Evolutionary conservation across 2,329 filamentous ascomycete species (phyloP).

Genomic region (Metarhizium anisopliae): DNA sequence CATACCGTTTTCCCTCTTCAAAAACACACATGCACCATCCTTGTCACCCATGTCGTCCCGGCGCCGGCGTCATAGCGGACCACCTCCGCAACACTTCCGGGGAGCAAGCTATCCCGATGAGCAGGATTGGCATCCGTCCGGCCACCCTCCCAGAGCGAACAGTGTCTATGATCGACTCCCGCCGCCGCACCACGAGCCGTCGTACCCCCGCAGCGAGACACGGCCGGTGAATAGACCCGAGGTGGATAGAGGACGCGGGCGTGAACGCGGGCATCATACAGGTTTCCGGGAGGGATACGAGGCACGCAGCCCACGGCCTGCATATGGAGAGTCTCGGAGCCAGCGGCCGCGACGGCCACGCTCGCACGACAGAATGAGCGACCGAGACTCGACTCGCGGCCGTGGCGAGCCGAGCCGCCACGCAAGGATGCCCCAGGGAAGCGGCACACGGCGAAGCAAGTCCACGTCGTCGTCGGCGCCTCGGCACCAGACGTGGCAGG

Average conservation of each 20-base stretch:
- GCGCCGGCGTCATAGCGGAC: conserved; percentile 2
- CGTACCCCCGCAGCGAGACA: neutral
- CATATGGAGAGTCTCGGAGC: neutral
- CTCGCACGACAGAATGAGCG: neutral
- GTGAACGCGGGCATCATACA: neutral
- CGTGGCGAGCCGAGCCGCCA: neutral
- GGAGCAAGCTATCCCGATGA: neutral
- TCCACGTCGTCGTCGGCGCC: neutral
- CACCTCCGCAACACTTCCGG: neutral
- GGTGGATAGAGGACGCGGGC: neutral
- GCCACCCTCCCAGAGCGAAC: neutral
- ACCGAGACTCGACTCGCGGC: neutral
- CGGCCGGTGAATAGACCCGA: neutral
- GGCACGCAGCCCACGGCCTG: neutral
- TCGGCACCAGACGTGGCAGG: too few species aligned
- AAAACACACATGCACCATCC: neutral
- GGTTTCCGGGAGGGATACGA: neutral
- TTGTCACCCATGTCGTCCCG: conserved; percentile 1
- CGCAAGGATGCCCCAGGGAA: neutral
- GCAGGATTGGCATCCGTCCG: neutral
- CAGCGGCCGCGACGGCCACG: neutral
- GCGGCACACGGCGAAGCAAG: neutral
- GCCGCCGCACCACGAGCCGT: neutral
- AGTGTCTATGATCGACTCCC: neutral
- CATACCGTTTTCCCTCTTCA: neutral